Conservation (phyloP, 371 early-diverging fungal genomes). For the Mucor saturninus region DNA sequence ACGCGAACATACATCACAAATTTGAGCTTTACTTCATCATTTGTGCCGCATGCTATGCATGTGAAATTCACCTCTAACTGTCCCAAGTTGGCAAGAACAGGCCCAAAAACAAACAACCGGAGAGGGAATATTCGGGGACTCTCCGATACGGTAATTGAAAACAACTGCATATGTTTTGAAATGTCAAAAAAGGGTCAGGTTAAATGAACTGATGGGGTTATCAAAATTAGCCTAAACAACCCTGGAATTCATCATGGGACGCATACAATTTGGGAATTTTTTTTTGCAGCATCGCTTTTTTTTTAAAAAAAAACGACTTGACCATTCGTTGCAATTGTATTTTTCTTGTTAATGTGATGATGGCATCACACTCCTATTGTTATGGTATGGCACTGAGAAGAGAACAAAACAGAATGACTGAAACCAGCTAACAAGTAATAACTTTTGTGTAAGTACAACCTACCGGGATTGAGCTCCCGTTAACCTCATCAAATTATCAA, state of each 20-base stretch:
- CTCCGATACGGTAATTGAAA: constrained; percentile 7
- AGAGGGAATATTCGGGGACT: constrained; percentile 1
- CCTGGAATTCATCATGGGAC: neutral
- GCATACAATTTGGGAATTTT: neutral
- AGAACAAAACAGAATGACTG: no score
- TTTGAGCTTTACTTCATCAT: neutral
- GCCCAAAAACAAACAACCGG: constrained; percentile 1
- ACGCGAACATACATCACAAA: neutral
- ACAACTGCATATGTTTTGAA: constrained; percentile 1
- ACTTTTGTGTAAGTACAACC: neutral
- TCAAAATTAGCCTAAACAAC: neutral
- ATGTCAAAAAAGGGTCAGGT: constrained; percentile 3
- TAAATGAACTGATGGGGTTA: neutral
- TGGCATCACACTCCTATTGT: neutral
- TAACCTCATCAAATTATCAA: neutral
- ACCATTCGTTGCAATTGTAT: no score
- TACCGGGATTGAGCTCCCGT: constrained; percentile 1
- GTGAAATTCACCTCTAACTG: neutral
- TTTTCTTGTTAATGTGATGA: no score
- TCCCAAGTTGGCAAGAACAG: neutral
- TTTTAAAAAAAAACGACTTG: neutral
- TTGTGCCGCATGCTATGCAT: neutral
- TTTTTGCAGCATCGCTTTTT: neutral
- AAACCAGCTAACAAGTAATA: neutral
- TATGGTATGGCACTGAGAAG: neutral